A percentile compares a stretch with the other conserved stretches of the same genome.
Conservation (phyloP, 345 rosid genomes). For the Erysimum cheiranthoides region DNA sequence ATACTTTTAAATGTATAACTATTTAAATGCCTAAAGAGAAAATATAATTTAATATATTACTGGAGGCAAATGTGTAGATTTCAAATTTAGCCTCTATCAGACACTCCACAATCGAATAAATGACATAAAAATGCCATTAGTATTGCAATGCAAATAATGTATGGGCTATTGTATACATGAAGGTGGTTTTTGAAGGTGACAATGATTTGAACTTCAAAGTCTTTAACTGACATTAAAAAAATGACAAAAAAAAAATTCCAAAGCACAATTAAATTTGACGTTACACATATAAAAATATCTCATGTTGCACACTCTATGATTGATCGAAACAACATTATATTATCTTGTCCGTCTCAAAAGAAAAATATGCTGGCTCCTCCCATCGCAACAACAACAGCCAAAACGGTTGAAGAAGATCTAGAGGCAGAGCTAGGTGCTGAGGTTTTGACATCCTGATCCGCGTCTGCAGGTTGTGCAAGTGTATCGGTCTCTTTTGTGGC, state of each 20-base stretch:
- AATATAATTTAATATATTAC: too few relatives aligned
- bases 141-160: not conserved
- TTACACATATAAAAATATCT: slow-evolving; percentile 16
- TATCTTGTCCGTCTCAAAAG: slow-evolving; percentile 20
- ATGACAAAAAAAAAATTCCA: not conserved
- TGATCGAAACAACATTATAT: slow-evolving; percentile 15
- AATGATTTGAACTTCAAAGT: not conserved
- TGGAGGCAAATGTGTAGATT: not conserved
- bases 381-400: not conserved
- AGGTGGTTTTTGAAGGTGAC: not conserved
- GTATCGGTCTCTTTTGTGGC: not conserved
- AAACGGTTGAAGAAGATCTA: slow-evolving; percentile 23
- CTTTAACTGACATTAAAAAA: not conserved
- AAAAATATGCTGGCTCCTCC: slow-evolving; percentile 38
- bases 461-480: slow-evolving; percentile 39
- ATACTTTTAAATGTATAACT: too few relatives aligned
- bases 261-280: not conserved
- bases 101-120: not conserved
- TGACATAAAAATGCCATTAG: not conserved
- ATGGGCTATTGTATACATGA: not conserved
- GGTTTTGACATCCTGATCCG: not conserved
- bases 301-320: slow-evolving; percentile 19
- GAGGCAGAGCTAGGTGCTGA: slow-evolving; percentile 11
- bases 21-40: not conserved
- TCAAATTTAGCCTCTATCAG: not conserved